phyloP scores from a whole-genome alignment of 495 filamentous ascomycete genomes.

The Astrothelium macrocarpum region DNA sequence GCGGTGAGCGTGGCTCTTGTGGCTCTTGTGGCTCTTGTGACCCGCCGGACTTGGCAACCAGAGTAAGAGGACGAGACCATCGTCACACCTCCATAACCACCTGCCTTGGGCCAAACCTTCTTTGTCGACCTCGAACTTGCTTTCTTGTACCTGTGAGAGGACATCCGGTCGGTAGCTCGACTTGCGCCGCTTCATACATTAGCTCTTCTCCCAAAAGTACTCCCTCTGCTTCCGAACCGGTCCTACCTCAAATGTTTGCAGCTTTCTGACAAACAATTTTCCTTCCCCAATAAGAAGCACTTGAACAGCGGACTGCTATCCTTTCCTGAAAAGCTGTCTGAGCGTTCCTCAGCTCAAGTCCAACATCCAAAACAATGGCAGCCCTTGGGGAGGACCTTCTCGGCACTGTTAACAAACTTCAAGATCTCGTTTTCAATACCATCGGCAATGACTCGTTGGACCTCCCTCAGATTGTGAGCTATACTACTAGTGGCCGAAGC shows the following conservation, averaged over 20 bases:
- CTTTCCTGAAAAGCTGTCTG: too few relatives aligned
- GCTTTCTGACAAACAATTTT: not conserved
- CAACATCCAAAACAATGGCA: too few relatives aligned
- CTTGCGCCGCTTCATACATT: too few relatives aligned
- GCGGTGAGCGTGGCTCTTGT: not conserved
- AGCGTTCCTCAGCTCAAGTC: not conserved
- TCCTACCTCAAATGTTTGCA: not conserved
- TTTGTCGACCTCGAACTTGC: not conserved
- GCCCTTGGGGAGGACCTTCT: conserved; percentile 85
- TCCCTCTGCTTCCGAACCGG: not conserved
- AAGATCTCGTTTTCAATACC: conserved; percentile 98
- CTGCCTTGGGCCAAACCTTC: not conserved
- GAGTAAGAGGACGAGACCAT: not conserved
- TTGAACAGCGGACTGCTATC: not conserved
- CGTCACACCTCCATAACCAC: not conserved
- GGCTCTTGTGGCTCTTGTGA: not conserved
- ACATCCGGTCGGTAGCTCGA: not conserved
- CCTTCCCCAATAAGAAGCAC: not conserved
- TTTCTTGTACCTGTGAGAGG: not conserved
- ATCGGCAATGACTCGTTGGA: conserved; percentile 98
- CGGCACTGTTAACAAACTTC: conserved; percentile 87
- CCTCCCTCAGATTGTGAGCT: conserved; percentile 89
- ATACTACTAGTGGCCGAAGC: conserved; percentile 9
- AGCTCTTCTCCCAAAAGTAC: not conserved
- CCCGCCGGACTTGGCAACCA: not conserved